Evolutionary conservation across 176 grass and related monocot species (phyloP).

Genomic region (Triticum monococcum): DNA sequence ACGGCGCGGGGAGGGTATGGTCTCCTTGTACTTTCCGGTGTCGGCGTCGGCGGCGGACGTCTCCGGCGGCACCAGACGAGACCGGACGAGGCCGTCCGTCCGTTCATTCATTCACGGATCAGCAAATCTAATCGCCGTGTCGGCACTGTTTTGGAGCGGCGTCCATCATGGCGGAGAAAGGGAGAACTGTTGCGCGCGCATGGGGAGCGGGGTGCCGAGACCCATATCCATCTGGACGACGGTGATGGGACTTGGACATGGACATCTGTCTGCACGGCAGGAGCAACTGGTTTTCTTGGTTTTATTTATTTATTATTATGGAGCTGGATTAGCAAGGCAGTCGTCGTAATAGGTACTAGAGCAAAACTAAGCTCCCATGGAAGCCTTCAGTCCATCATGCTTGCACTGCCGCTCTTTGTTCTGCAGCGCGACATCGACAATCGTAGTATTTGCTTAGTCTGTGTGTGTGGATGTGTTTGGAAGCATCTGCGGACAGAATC

Average conservation of each 20-base stretch:
- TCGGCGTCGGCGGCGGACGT: background rate
- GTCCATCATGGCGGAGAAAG: background rate
- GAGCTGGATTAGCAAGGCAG: no score
- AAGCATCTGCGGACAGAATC: no score
- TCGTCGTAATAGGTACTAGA: no score
- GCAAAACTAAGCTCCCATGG: no score
- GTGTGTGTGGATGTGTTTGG: no score
- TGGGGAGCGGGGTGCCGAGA: background rate
- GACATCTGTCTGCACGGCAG: background rate
- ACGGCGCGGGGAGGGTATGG: background rate
- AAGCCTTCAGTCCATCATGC: no score
- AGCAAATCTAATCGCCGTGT: conserved; percentile 10
- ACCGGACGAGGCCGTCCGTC: background rate
- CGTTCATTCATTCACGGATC: conserved; percentile 3
- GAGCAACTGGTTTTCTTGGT: no score
- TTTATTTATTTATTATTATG: no score
- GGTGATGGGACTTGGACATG: background rate
- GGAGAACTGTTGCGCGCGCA: background rate
- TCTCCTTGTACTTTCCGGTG: background rate
- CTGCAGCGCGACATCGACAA: no score
- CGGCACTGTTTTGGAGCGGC: conserved; percentile 39
- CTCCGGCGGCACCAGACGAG: background rate
- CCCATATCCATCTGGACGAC: background rate
- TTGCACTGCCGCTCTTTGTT: no score
- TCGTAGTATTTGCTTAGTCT: no score